Evolutionary conservation across 768 basidiomycete genomes (phyloP), one percentile per base, ranked within the genome.

Genomic region (Suillus clintonianus): DNA sequence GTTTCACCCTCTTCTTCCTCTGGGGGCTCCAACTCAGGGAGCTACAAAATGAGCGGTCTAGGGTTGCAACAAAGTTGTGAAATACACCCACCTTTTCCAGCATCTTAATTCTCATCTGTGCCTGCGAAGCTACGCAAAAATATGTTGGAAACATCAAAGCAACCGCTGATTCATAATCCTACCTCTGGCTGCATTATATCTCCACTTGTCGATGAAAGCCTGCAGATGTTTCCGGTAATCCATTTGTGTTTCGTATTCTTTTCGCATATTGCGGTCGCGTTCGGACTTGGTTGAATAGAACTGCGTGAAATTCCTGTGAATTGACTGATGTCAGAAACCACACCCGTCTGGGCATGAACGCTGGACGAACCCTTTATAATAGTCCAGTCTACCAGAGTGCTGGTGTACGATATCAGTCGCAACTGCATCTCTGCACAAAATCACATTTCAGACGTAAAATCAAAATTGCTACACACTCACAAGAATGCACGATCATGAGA

Each of bases 251-350:
- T 99, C 97, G 76, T 99, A 99, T 76, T 99, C 97, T 77, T 95
- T 95, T 47, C 87, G 87, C 76, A 96, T 79, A 71, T 95, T 95
- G 64, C 89, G 88, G 69, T 95, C 92, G 32, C 97, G 90, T 72
- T 99, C 97, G 5, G 91, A 92, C 79, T 99, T 98, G 24, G 97
- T 99, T 2, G 97, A 96, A 74, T 99, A 99, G 84, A 99, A 99
- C 75, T 99, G 96, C 1, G 92, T 89, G 77, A 99, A 99, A 80
- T 99, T 99, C 63, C 92, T 94, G 67, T 2, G 48, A n/a, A 5
- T 41, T 47, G 51, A 27, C 10, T 8, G 34, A 60, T 70, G 48
- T 61, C 65, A 11, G 63, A 60, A 34, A 65, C 58, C 43, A 4
- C 34, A 59, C 3, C 53, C 32, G 9, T 30, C 39, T 37, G 34